Evolutionary conservation across 139 green algal genomes (phyloP), one percentile per base, ranked within the genome.

Genomic region (Volvox reticuliferus): DNA sequence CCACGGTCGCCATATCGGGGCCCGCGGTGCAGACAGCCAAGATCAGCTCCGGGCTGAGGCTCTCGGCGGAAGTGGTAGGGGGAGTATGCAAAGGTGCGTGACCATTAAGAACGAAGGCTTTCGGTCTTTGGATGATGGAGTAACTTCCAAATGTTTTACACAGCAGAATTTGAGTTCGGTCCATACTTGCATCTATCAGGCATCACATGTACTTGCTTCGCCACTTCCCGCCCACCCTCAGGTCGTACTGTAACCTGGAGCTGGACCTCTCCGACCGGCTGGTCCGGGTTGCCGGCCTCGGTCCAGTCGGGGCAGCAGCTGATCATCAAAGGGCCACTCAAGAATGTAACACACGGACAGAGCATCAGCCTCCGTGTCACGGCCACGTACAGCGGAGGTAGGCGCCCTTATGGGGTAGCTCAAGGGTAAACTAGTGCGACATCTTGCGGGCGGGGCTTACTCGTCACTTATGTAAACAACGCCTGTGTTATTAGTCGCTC

Each of bases 71-170:
- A 30, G 37, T 44, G 1, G 69, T 32, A 16, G 85, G 85, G 32
- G 85, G 85, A 5, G 69, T 24, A 19, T 89, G 85, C 85, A 88
- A 88, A 28, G 83, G 83, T 88, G 68, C 12, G 65, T 69, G n/a
- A n/a, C n/a, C n/a, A n/a, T n/a, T n/a, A n/a, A n/a, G n/a, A n/a
- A n/a, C n/a, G n/a, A n/a, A n/a, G n/a, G n/a, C n/a, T n/a, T n/a
- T n/a, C n/a, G n/a, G n/a, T n/a, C n/a, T n/a, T n/a, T n/a, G n/a
- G n/a, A n/a, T n/a, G n/a, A n/a, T n/a, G n/a, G n/a, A n/a, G n/a
- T n/a, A n/a, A n/a, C n/a, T n/a, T n/a, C n/a, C n/a, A n/a, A n/a
- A n/a, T n/a, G n/a, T n/a, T n/a, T n/a, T n/a, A n/a, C n/a, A n/a
- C n/a, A n/a, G n/a, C n/a, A n/a, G n/a, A n/a, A n/a, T n/a, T n/a